Evolutionary conservation across 495 filamentous ascomycete species (phyloP).

Genomic region (Hapsidospora chrysogenum): DNA sequence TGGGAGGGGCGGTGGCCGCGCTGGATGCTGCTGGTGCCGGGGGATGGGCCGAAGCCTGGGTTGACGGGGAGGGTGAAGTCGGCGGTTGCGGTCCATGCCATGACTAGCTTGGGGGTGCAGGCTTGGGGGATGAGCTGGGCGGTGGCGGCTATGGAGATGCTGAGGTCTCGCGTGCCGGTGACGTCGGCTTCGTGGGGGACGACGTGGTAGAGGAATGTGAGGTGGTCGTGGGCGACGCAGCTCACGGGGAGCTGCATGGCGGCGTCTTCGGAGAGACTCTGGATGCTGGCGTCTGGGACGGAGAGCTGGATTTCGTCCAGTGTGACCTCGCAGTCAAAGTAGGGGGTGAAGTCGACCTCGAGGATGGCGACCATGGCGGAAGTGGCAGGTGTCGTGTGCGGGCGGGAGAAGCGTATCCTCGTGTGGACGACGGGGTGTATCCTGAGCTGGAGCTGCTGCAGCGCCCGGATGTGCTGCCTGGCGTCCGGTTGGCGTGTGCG

Average conservation of each 20-base stretch:
- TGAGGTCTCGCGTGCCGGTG: conserved; percentile 28
- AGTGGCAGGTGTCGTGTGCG: conserved; percentile 44
- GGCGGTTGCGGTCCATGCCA: conserved; percentile 67
- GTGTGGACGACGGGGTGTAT: conserved; percentile 73
- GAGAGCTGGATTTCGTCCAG: conserved; percentile 51
- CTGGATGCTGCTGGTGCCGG: conserved; percentile 39
- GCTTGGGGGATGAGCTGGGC: conserved; percentile 38
- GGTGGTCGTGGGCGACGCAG: conserved; percentile 66
- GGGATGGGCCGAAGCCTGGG: conserved; percentile 30
- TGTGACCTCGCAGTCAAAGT: conserved; percentile 52
- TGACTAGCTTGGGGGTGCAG: conserved; percentile 56
- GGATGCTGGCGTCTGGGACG: conserved; percentile 49
- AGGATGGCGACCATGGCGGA: conserved; percentile 64
- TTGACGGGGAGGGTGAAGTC: conserved; percentile 63
- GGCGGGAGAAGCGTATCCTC: conserved; percentile 61
- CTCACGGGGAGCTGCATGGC: conserved; percentile 45
- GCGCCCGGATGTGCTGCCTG: conserved; percentile 43
- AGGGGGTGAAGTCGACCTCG: conserved; percentile 77
- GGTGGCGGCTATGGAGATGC: conserved; percentile 48
- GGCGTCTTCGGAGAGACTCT: conserved; percentile 39
- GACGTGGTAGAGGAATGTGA: conserved; percentile 72
- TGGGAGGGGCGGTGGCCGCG: conserved; percentile 47
- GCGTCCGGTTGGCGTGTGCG: conserved; percentile 31
- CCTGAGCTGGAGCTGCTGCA: conserved; percentile 49
- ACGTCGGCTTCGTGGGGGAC: conserved; percentile 41